Percentiles rank a stretch among this genome's conserved stretches.
phyloP scores from a whole-genome alignment of 2,329 filamentous ascomycete species.

The Colletotrichum sojae region DNA sequence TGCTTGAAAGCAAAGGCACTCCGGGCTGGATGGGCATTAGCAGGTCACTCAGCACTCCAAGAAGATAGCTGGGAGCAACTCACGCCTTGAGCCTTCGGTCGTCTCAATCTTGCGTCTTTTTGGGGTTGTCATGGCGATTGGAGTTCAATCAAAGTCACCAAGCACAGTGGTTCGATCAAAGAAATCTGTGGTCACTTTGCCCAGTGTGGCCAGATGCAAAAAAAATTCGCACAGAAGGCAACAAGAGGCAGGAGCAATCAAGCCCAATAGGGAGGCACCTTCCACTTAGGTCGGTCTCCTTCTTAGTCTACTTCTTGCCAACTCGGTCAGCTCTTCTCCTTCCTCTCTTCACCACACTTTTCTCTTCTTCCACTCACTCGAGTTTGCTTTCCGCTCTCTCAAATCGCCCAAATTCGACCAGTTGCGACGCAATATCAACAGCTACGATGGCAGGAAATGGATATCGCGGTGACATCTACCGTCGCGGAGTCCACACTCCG shows the following conservation, averaged over 20 bases:
- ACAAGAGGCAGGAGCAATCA: background rate
- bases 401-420: conserved; percentile 15
- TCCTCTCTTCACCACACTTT: background rate
- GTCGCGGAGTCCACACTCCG: conserved; percentile 13
- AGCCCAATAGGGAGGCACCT: background rate
- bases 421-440: background rate
- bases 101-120: conserved; percentile 60
- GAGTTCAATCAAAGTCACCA: background rate
- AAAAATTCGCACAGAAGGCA: background rate
- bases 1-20: conserved; percentile 62
- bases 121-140: conserved; percentile 48
- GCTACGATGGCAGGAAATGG: conserved; percentile 16
- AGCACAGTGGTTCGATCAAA: background rate
- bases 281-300: background rate
- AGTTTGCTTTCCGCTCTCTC: background rate
- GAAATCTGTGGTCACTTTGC: background rate
- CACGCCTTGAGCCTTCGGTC: conserved; percentile 49
- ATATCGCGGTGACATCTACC: conserved; percentile 4
- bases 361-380: background rate
- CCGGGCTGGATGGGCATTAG: conserved; percentile 49
- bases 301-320: no score
- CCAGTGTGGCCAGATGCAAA: no score
- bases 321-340: no score
- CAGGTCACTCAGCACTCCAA: background rate
- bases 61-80: conserved; percentile 36